phyloP scores from a whole-genome alignment of 169 alveolate species.

The Pseudocohnilembus persalinus region DNA sequence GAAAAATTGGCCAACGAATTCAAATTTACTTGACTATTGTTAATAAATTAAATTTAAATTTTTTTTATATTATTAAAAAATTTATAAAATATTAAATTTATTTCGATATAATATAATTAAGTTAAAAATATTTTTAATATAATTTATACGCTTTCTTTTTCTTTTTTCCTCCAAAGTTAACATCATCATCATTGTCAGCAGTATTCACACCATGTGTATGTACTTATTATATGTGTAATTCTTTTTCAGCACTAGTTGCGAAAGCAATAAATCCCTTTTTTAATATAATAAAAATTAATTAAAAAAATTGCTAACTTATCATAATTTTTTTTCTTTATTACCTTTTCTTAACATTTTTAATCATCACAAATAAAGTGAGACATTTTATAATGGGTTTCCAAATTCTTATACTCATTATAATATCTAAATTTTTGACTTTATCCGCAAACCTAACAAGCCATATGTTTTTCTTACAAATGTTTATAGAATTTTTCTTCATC shows the following conservation, averaged over 20 bases:
- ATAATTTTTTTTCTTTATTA: too few relatives aligned
- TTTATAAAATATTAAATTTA: too few relatives aligned
- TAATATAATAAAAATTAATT: too few relatives aligned
- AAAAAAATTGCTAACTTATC: not conserved
- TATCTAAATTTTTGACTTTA: conserved; percentile 1
- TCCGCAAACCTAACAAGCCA: conserved; percentile 33
- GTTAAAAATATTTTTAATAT: too few relatives aligned
- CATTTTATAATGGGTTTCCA: conserved; percentile 35
- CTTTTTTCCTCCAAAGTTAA: not conserved
- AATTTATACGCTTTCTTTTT: not conserved
- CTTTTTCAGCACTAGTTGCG: conserved; percentile 28
- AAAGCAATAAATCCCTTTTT: conserved; percentile 18
- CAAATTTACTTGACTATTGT: not conserved
- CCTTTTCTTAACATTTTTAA: conserved; percentile 18
- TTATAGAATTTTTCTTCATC: conserved; percentile 43
- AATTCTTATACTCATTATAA: conserved; percentile 24
- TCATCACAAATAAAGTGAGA: conserved; percentile 46
- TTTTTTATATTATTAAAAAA: too few relatives aligned
- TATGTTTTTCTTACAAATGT: conserved; percentile 30
- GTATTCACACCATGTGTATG: not conserved
- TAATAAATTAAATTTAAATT: too few relatives aligned
- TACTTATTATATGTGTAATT: conserved; percentile 11
- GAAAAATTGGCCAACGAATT: conserved; percentile 19
- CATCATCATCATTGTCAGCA: not conserved
- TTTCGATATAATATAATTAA: too few relatives aligned